These are phyloP conservation scores for Penicillium sp. DNA, from an alignment of 2,329 filamentous ascomycete genomes.

Conservation along the genomic window DNA sequence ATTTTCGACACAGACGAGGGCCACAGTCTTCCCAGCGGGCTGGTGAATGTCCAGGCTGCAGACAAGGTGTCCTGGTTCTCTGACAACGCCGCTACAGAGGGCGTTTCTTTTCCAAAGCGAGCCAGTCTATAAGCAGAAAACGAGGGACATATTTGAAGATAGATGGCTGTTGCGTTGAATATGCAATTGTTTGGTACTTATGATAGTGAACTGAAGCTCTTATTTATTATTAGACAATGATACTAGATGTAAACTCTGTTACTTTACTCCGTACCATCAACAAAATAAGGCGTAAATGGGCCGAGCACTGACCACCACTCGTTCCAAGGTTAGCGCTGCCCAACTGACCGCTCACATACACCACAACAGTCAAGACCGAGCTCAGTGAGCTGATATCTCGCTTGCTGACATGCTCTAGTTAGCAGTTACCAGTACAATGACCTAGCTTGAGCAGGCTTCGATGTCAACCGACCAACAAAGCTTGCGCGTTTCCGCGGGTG, in stretches of 20 bases:
- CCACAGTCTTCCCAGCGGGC: slow-evolving; percentile 70
- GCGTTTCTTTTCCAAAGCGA: slow-evolving; percentile 75
- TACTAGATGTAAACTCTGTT: no score
- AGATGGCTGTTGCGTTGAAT: no score
- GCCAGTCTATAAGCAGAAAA: slow-evolving; percentile 51
- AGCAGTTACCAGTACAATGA: no score
- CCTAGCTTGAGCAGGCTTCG: neutral
- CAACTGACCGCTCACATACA: slow-evolving; percentile 7
- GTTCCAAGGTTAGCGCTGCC: neutral
- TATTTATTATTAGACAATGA: no score
- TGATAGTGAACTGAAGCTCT: no score
- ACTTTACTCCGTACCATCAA: no score
- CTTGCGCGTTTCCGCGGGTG: neutral
- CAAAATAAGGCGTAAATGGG: neutral
- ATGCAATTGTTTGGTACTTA: no score
- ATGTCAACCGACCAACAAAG: neutral
- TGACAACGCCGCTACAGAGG: slow-evolving; percentile 78
- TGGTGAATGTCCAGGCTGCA: slow-evolving; percentile 79
- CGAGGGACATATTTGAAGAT: neutral
- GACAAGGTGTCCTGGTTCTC: slow-evolving; percentile 96
- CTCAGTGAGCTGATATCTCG: no score
- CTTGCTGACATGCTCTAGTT: no score
- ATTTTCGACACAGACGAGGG: slow-evolving; percentile 81
- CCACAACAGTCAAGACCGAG: no score
- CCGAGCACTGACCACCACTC: neutral